phyloP scores from a whole-genome alignment of 2,329 filamentous ascomycete species.

The Zarea fungicola region DNA sequence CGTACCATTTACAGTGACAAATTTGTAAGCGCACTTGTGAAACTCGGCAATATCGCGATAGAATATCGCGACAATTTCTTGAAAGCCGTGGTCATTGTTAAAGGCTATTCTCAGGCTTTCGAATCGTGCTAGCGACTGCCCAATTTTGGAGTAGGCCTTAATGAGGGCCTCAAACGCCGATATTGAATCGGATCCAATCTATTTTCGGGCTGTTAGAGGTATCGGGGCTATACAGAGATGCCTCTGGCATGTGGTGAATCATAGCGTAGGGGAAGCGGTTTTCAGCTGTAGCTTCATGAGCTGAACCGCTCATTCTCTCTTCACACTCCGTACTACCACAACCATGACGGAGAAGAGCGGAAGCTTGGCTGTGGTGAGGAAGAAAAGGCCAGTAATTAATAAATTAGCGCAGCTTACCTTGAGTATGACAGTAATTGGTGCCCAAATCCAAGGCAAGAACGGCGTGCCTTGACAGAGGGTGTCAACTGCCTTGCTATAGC shows the following conservation, averaged over 20 bases:
- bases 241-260: too few species aligned
- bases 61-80: slow-evolving; percentile 35
- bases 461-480: slow-evolving; percentile 42
- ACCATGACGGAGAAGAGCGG: too few species aligned
- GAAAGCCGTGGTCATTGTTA: slow-evolving; percentile 27
- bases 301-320: too few species aligned
- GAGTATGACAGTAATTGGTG: slow-evolving; percentile 35
- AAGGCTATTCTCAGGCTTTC: slow-evolving; percentile 28
- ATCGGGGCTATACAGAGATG: too few species aligned
- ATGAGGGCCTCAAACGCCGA: slow-evolving; percentile 39
- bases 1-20: slow-evolving; percentile 32
- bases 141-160: slow-evolving; percentile 34
- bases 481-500: slow-evolving; percentile 37
- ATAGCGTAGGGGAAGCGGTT: too few species aligned
- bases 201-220: too few species aligned
- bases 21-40: slow-evolving; percentile 41
- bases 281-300: too few species aligned
- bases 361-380: background rate
- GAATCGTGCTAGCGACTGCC: slow-evolving; percentile 33
- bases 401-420: background rate
- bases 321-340: too few species aligned
- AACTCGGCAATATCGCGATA: slow-evolving; percentile 46
- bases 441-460: slow-evolving; percentile 43
- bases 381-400: background rate
- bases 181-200: slow-evolving; percentile 28